Percentiles rank a stretch among this genome's conserved stretches.
These are phyloP conservation scores for Globisporangium cylindrosporum DNA, from an alignment of 352 stramenopile species.

Conservation along the genomic window DNA sequence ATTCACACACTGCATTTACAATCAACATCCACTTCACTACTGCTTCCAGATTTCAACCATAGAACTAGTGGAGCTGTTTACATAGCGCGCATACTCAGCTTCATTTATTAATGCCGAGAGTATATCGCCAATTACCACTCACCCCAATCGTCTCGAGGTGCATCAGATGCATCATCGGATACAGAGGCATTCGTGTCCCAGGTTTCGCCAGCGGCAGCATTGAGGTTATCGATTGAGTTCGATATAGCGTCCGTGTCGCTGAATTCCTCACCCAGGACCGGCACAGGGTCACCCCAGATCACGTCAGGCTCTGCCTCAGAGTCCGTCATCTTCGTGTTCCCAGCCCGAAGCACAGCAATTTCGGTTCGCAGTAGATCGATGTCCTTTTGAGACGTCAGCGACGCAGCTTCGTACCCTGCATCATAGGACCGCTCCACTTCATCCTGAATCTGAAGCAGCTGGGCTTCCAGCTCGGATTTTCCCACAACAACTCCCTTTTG, in stretches of 20 bases:
- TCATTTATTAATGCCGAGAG: neutral
- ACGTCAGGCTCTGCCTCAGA: slow-evolving; percentile 14
- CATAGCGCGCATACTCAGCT: neutral
- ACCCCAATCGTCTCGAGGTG: slow-evolving; percentile 17
- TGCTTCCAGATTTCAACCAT: neutral
- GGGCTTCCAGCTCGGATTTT: slow-evolving; percentile 9
- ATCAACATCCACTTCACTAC: neutral
- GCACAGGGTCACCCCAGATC: slow-evolving; percentile 17
- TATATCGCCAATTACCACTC: slow-evolving; percentile 10
- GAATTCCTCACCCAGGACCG: slow-evolving; percentile 17
- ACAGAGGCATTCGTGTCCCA: slow-evolving; percentile 10
- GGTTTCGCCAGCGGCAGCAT: neutral
- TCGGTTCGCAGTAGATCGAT: slow-evolving; percentile 27
- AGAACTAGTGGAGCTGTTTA: neutral
- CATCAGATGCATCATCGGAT: slow-evolving; percentile 14
- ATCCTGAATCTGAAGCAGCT: slow-evolving; percentile 5
- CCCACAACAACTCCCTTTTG: slow-evolving; percentile 6
- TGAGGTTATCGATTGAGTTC: slow-evolving; percentile 17
- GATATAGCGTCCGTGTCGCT: slow-evolving; percentile 17
- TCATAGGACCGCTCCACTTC: slow-evolving; percentile 4
- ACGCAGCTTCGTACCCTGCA: slow-evolving; percentile 6
- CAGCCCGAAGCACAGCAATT: slow-evolving; percentile 16
- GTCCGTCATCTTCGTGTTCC: slow-evolving; percentile 6
- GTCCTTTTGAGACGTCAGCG: slow-evolving; percentile 17
- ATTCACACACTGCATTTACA: slow-evolving; percentile 8